phyloP scores from a whole-genome alignment of 1,284 basidiomycete species.

The Naganishia sp. region DNA sequence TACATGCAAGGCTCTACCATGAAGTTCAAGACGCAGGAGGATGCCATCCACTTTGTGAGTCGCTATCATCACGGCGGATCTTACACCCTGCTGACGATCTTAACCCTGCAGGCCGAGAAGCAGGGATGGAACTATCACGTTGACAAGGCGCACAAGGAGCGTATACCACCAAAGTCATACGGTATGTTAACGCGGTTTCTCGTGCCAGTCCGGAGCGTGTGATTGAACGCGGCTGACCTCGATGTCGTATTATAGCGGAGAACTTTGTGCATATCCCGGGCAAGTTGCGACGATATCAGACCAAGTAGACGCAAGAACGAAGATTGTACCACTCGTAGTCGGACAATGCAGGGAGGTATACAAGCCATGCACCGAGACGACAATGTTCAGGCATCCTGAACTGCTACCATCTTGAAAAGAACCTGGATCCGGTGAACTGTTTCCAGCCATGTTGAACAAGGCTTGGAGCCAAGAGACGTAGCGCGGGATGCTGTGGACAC shows the following conservation, averaged over 20 bases:
- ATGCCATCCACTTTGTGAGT: conserved; percentile 79
- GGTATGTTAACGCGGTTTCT: conserved; percentile 51
- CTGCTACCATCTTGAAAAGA: too few relatives aligned
- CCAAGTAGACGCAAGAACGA: conserved; percentile 68
- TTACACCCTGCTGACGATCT: not conserved
- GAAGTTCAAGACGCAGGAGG: conserved; percentile 84
- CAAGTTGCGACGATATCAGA: conserved; percentile 82
- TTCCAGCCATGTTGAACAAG: too few relatives aligned
- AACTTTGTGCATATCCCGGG: conserved; percentile 82
- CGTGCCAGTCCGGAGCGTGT: not conserved
- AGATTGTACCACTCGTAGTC: too few relatives aligned
- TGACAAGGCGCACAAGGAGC: conserved; percentile 67
- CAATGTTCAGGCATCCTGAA: too few relatives aligned
- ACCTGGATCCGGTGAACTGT: too few relatives aligned
- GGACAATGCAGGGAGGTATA: too few relatives aligned
- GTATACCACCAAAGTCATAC: conserved; percentile 88
- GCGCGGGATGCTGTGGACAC: too few relatives aligned
- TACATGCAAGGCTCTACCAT: conserved; percentile 93
- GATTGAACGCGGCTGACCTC: conserved; percentile 8
- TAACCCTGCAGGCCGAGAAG: conserved; percentile 44
- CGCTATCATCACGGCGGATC: too few relatives aligned
- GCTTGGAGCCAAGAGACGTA: too few relatives aligned
- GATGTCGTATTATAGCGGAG: conserved; percentile 56
- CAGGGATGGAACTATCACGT: conserved; percentile 60
- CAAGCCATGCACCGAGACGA: too few relatives aligned